A percentile compares a stretch with the other conserved stretches of the same genome.
phyloP scores from a whole-genome alignment of 2,329 filamentous ascomycete species.

The Fusarium redolens region DNA sequence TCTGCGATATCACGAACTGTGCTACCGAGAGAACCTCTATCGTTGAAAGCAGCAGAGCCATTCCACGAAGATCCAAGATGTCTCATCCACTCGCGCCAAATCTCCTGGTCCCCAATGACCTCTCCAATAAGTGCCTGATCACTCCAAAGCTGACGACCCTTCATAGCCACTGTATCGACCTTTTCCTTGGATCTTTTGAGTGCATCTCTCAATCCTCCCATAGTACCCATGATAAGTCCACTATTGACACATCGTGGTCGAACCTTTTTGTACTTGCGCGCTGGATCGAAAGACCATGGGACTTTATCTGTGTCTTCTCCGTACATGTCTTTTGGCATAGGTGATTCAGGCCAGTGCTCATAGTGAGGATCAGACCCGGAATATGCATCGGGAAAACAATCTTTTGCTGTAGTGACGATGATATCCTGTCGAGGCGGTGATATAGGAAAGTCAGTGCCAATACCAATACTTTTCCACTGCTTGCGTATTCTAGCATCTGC shows the following conservation, averaged over 20 bases:
- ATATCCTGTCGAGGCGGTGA: conserved; percentile 48
- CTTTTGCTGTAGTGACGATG: conserved; percentile 50
- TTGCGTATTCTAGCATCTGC: conserved; percentile 46
- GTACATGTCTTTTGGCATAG: conserved; percentile 50
- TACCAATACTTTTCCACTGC: conserved; percentile 38
- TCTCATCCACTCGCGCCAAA: conserved; percentile 50
- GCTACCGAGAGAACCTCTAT: conserved; percentile 12
- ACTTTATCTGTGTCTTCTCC: conserved; percentile 49
- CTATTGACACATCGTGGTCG: conserved; percentile 51
- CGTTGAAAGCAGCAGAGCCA: conserved; percentile 36
- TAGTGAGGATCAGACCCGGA: conserved; percentile 53
- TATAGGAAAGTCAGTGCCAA: conserved; percentile 44
- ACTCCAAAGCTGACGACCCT: conserved; percentile 53
- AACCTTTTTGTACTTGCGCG: conserved; percentile 49
- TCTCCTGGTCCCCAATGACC: conserved; percentile 54
- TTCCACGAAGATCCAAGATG: conserved; percentile 49
- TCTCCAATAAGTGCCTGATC: conserved; percentile 54
- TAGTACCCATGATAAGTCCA: conserved; percentile 52
- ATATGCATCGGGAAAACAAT: conserved; percentile 49
- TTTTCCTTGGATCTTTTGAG: conserved; percentile 47
- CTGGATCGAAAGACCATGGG: conserved; percentile 46
- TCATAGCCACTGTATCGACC: conserved; percentile 41
- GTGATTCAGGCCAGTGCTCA: conserved; percentile 52
- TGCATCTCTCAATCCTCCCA: conserved; percentile 43
- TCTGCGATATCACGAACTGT: conserved; percentile 44